These are phyloP conservation scores for Vitis amurensis DNA, from an alignment of 164 flowering plant species.

Conservation along the genomic window DNA sequence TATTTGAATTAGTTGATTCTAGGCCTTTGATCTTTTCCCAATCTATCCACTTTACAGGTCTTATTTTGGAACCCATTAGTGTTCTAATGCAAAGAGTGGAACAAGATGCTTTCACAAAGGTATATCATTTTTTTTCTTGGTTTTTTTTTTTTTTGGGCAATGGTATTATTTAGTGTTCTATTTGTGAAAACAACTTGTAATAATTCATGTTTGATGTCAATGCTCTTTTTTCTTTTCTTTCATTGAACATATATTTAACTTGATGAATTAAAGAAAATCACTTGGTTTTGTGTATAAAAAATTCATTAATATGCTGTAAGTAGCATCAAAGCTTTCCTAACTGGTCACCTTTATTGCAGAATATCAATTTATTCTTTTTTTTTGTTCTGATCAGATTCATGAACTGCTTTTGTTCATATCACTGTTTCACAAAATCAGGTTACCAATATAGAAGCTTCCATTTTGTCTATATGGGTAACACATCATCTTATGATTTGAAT, in stretches of 20 bases:
- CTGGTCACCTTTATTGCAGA: too few relatives aligned
- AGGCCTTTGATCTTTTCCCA: background rate
- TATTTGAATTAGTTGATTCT: background rate
- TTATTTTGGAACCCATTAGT: slow-evolving; percentile 61
- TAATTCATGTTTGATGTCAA: too few relatives aligned
- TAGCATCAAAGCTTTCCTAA: too few relatives aligned
- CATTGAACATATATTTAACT: too few relatives aligned
- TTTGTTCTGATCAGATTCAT: background rate
- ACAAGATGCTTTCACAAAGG: slow-evolving; percentile 74
- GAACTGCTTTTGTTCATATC: background rate
- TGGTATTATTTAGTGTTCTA: too few relatives aligned
- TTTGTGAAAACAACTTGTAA: too few relatives aligned
- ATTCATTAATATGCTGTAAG: too few relatives aligned
- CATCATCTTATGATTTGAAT: background rate
- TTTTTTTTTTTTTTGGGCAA: background rate
- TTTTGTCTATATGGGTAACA: background rate
- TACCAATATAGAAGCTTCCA: background rate
- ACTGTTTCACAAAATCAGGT: slow-evolving; percentile 1
- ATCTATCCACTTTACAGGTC: slow-evolving; percentile 45
- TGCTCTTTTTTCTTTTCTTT: too few relatives aligned
- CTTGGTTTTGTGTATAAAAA: too few relatives aligned
- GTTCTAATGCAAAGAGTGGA: slow-evolving; percentile 68
- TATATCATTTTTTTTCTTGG: slow-evolving; percentile 7
- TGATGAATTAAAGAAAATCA: too few relatives aligned
- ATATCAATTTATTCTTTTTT: too few relatives aligned